Conservation (phyloP, 2,329 filamentous ascomycete genomes). For the Cylindrodendrum hubeiense region DNA sequence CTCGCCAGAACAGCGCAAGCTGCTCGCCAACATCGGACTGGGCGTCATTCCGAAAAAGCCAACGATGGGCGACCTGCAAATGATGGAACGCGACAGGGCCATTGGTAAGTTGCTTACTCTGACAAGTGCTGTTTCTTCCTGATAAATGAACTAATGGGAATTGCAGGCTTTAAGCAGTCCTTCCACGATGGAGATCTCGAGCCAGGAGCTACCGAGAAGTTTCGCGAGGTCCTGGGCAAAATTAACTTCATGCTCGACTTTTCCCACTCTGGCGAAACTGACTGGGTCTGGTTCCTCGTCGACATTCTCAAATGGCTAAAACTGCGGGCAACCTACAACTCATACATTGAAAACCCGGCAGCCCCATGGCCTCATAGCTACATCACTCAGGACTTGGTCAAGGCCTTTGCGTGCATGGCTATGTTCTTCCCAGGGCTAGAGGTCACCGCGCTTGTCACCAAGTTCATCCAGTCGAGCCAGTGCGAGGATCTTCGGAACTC, state of each 20-base stretch:
- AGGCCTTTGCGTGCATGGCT: slow-evolving; percentile 38
- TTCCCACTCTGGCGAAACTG: slow-evolving; percentile 21
- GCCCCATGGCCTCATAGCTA: slow-evolving; percentile 44
- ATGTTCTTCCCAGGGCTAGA: slow-evolving; percentile 44
- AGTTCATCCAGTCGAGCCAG: slow-evolving; percentile 33
- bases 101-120: slow-evolving; percentile 24
- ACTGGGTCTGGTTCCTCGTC: slow-evolving; percentile 42
- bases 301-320: slow-evolving; percentile 41
- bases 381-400: slow-evolving; percentile 41
- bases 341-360: slow-evolving; percentile 29
- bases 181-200: slow-evolving; percentile 45
- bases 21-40: slow-evolving; percentile 31
- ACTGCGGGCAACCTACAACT: slow-evolving; percentile 28
- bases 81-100: slow-evolving; percentile 43
- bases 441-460: slow-evolving; percentile 22
- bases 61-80: slow-evolving; percentile 24
- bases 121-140: neutral
- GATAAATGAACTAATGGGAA: neutral
- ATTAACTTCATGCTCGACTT: slow-evolving; percentile 33
- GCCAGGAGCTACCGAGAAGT: slow-evolving; percentile 37
- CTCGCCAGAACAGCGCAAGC: neutral
- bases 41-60: slow-evolving; percentile 23
- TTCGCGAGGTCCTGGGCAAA: slow-evolving; percentile 29
- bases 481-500: slow-evolving; percentile 34
- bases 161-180: slow-evolving; percentile 41